Conservation (phyloP, 2,329 filamentous ascomycete species). For the Fusarium sp. region DNA sequence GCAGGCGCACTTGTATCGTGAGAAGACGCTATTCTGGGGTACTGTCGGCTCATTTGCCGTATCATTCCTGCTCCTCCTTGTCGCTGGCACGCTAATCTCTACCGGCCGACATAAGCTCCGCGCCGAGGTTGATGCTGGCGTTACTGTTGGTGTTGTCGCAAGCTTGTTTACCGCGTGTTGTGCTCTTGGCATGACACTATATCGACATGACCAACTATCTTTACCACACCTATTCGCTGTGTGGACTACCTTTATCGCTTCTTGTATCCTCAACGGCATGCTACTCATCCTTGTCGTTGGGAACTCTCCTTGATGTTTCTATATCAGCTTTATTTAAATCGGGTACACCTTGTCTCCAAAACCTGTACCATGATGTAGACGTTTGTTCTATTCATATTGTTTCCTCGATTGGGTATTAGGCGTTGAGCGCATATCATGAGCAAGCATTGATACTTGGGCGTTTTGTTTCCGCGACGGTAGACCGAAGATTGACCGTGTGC, state of each 20-base stretch:
- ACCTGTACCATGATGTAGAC: slow-evolving; percentile 15
- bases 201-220: slow-evolving; percentile 59
- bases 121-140: slow-evolving; percentile 79
- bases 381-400: slow-evolving; percentile 1
- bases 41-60: slow-evolving; percentile 67
- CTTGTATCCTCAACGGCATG: slow-evolving; percentile 58
- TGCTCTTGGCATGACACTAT: slow-evolving; percentile 69
- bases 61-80: slow-evolving; percentile 70
- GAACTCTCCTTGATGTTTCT: slow-evolving; percentile 48
- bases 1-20: slow-evolving; percentile 61
- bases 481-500: not conserved
- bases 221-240: slow-evolving; percentile 57
- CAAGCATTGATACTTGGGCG: not conserved
- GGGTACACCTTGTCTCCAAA: not conserved
- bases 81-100: slow-evolving; percentile 72
- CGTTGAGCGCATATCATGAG: slow-evolving; percentile 38
- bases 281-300: slow-evolving; percentile 56
- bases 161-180: slow-evolving; percentile 73
- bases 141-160: slow-evolving; percentile 74
- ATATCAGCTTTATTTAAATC: not conserved
- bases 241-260: slow-evolving; percentile 51
- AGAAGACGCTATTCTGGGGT: slow-evolving; percentile 65
- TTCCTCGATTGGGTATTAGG: slow-evolving; percentile 22
- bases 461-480: not conserved
- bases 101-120: slow-evolving; percentile 75